Percentiles rank a stretch among this genome's conserved stretches.
These are phyloP conservation scores for Fusarium equiseti DNA, from an alignment of 2,329 filamentous ascomycete species.

Conservation along the genomic window DNA sequence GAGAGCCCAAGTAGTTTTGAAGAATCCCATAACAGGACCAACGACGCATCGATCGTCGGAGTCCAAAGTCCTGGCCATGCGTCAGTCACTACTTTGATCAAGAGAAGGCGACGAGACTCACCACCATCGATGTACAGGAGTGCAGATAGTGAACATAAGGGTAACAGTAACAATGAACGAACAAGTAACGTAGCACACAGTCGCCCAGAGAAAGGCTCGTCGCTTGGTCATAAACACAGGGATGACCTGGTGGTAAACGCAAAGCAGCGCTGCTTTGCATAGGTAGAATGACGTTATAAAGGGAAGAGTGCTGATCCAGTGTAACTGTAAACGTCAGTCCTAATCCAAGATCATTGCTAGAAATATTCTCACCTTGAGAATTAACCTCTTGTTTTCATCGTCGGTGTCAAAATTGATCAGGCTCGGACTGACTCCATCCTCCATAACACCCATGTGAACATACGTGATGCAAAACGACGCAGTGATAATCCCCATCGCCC, in stretches of 20 bases:
- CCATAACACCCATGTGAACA: conserved; percentile 15
- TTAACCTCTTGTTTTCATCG: neutral
- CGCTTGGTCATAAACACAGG: conserved; percentile 27
- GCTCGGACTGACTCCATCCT: neutral
- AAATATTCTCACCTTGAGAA: neutral
- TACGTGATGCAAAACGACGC: conserved; percentile 9
- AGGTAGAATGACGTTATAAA: conserved; percentile 31
- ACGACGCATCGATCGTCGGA: accelerated
- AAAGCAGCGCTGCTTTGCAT: conserved; percentile 30
- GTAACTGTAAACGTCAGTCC: neutral
- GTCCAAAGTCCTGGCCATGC: neutral
- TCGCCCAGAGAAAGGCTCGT: conserved; percentile 20
- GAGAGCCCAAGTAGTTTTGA: conserved; percentile 15
- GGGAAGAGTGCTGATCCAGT: conserved; percentile 28
- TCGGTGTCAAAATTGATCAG: neutral
- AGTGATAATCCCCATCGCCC: conserved; percentile 3
- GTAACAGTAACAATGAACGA: conserved; percentile 5
- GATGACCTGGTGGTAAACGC: conserved; percentile 25
- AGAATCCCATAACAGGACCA: neutral
- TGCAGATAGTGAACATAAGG: conserved; percentile 14
- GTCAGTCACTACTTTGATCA: neutral
- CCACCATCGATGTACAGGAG: conserved; percentile 25
- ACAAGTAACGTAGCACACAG: neutral
- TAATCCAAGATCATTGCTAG: accelerated
- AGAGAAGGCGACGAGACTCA: neutral